These are phyloP conservation scores for Pichia sp. DNA, from an alignment of 1,139 yeast genomes.

Conservation along the genomic window DNA sequence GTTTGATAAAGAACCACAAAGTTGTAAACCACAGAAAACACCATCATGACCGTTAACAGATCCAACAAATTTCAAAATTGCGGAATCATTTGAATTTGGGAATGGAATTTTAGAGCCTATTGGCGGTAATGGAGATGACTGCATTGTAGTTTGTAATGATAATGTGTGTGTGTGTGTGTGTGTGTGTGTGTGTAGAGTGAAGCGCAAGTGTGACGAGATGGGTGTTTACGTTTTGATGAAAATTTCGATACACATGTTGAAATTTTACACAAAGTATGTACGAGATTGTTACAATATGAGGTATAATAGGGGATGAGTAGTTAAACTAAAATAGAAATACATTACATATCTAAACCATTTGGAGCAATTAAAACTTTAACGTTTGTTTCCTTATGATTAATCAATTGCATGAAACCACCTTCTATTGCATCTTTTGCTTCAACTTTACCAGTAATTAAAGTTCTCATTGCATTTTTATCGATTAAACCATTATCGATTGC, in stretches of 20 bases:
- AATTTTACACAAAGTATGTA: no score
- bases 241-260: background rate
- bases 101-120: conserved; percentile 9
- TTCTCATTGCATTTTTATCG: conserved; percentile 24
- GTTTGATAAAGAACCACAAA: conserved; percentile 52
- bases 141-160: conserved; percentile 18
- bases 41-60: conserved; percentile 68
- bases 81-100: conserved; percentile 28
- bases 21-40: conserved; percentile 82
- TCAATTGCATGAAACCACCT: conserved; percentile 32
- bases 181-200: background rate
- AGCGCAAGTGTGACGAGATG: background rate
- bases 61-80: conserved; percentile 67
- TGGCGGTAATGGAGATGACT: conserved; percentile 8
- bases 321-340: background rate
- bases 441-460: conserved; percentile 33
- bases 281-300: no score
- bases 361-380: conserved; percentile 35
- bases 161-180: no score
- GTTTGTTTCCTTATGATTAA: conserved; percentile 33
- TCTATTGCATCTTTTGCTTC: conserved; percentile 33
- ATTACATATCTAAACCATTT: conserved; percentile 18
- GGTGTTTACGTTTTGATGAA: background rate
- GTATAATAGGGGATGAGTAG: background rate
- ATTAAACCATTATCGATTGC: conserved; percentile 32